Evolutionary conservation across 352 stramenopile species (phyloP).

Genomic region (Phytophthora fragariaefolia): DNA sequence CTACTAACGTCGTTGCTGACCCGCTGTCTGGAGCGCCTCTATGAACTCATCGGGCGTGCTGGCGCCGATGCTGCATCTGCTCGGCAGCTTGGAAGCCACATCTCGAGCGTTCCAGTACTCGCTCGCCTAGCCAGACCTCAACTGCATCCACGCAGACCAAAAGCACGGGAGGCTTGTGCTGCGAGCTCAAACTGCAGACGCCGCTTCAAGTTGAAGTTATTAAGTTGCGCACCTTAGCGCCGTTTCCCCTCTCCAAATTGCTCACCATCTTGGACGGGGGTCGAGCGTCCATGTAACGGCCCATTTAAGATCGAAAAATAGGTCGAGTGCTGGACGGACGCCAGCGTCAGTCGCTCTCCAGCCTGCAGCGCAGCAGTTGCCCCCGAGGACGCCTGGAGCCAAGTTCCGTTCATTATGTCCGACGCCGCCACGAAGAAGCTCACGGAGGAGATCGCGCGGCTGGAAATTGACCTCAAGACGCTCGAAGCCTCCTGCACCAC

Average conservation of each 20-base stretch:
- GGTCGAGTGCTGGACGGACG: no score
- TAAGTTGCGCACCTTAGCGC: background rate
- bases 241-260: no score
- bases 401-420: constrained; percentile 35
- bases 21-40: no score
- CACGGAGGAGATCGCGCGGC: constrained; percentile 74
- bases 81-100: background rate
- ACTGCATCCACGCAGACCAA: background rate
- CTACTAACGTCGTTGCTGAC: background rate
- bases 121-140: background rate
- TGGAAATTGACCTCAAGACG: constrained; percentile 83
- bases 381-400: no score
- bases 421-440: constrained; percentile 84
- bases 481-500: constrained; percentile 80
- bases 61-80: background rate
- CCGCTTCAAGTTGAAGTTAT: background rate
- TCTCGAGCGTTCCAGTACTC: background rate
- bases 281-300: no score
- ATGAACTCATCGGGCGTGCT: no score
- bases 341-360: no score
- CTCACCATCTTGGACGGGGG: no score
- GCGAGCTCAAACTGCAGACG: background rate
- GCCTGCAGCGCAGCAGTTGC: no score
- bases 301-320: constrained; percentile 5
- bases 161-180: background rate